A percentile compares a stretch with the other conserved stretches of the same genome.
phyloP scores from a whole-genome alignment of 108 stramenopile species.

The Skeletonema costatum region DNA sequence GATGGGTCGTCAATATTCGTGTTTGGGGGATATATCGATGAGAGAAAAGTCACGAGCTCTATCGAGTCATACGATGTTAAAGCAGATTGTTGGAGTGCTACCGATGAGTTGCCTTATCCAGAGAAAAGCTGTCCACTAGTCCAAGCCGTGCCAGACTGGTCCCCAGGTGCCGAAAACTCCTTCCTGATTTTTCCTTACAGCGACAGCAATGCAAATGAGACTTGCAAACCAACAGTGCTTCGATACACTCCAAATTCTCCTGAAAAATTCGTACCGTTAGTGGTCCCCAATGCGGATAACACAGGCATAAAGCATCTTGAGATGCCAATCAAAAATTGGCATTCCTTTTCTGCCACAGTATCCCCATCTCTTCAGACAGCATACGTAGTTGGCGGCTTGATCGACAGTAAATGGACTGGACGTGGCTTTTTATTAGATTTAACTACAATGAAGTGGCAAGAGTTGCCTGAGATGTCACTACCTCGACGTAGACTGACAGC shows the following conservation, averaged over 20 bases:
- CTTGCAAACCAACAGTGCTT: constrained; percentile 7
- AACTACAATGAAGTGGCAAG: constrained; percentile 29
- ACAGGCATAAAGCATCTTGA: background rate
- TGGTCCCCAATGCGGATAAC: background rate
- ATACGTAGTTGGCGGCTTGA: constrained; percentile 29
- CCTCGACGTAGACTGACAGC: constrained; percentile 34
- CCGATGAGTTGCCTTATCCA: constrained; percentile 19
- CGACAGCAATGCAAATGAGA: background rate
- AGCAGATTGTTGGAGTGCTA: constrained; percentile 15
- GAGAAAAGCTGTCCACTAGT: constrained; percentile 20
- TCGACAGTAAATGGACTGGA: constrained; percentile 43
- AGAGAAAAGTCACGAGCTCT: constrained; percentile 24
- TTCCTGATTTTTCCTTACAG: constrained; percentile 37
- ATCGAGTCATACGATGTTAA: constrained; percentile 29
- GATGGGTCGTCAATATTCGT: constrained; percentile 34
- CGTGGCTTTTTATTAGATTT: constrained; percentile 39
- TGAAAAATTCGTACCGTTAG: constrained; percentile 14
- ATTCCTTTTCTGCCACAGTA: constrained; percentile 30
- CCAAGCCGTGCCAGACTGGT: constrained; percentile 36
- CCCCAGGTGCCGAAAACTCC: background rate
- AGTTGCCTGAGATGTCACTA: constrained; percentile 24
- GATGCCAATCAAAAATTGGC: constrained; percentile 27
- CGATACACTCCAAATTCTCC: constrained; percentile 20
- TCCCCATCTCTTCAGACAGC: constrained; percentile 6
- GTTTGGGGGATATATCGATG: constrained; percentile 30